These are phyloP conservation scores for Carex pumila DNA, from an alignment of 176 grass and related monocot species.

Conservation along the genomic window DNA sequence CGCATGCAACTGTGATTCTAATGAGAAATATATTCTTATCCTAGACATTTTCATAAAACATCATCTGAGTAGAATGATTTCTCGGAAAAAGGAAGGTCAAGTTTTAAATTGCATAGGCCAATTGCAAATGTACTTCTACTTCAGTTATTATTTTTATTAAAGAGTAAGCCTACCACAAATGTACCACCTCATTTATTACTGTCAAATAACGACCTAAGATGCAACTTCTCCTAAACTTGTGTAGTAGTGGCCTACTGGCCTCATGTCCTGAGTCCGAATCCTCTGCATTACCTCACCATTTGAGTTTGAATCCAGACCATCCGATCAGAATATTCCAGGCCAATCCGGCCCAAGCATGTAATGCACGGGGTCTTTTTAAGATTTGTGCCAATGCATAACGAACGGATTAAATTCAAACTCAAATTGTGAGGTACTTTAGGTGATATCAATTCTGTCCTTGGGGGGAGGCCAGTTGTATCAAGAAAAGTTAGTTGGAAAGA, in stretches of 20 bases:
- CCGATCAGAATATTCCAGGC: no score
- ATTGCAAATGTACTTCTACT: not conserved
- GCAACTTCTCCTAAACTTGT: not conserved
- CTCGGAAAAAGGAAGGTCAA: not conserved
- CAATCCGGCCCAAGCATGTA: no score
- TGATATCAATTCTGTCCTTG: not conserved
- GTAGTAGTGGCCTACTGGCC: not conserved
- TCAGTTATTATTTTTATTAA: not conserved
- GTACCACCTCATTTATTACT: not conserved
- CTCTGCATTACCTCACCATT: no score
- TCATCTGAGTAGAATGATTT: not conserved
- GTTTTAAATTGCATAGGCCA: not conserved
- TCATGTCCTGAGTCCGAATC: no score
- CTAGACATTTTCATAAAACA: not conserved
- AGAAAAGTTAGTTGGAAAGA: not conserved
- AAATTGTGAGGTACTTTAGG: no score
- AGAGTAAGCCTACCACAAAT: not conserved
- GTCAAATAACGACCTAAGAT: not conserved
- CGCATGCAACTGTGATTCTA: conserved; percentile 5
- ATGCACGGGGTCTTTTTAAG: no score
- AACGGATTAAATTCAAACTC: no score
- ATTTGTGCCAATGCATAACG: no score
- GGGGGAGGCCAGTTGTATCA: not conserved
- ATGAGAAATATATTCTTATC: not conserved
- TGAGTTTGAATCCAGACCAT: no score